Conservation (phyloP, 441 rosid species). For the Melastoma candidum region DNA sequence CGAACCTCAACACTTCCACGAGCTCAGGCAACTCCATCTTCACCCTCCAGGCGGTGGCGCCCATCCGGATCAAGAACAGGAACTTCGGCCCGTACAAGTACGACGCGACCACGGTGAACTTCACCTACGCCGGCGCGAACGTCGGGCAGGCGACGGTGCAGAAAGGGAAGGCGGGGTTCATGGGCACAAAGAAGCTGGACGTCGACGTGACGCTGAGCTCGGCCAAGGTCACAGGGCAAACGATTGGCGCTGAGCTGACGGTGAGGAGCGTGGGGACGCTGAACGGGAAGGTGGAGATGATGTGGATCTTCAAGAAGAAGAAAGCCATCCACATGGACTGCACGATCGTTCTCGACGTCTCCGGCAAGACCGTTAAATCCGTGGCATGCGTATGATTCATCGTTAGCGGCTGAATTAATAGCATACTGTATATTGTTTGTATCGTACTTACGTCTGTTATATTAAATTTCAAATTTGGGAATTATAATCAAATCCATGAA, state of each 20-base stretch:
- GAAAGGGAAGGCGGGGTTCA: too few relatives aligned
- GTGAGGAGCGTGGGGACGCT: constrained; percentile 4
- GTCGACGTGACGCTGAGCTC: constrained; percentile 2
- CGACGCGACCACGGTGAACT: constrained; percentile 12
- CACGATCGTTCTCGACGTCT: background rate
- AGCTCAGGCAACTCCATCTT: background rate
- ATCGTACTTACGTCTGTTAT: too few relatives aligned
- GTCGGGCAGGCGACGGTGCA: constrained; percentile 1
- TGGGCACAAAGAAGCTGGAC: background rate
- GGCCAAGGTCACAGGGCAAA: background rate
- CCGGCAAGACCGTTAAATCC: background rate
- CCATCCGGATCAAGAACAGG: constrained; percentile 15
- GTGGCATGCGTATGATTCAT: constrained; percentile 8
- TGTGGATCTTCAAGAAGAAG: constrained; percentile 14
- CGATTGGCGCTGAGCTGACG: background rate
- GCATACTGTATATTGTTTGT: too few relatives aligned
- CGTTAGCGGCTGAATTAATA: too few relatives aligned
- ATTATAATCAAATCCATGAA: too few relatives aligned
- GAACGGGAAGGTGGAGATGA: constrained; percentile 10
- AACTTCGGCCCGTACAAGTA: constrained; percentile 18
- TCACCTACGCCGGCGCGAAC: background rate
- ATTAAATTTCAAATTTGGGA: too few relatives aligned
- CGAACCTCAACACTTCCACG: constrained; percentile 1
- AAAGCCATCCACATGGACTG: constrained; percentile 11
- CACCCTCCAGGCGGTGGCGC: constrained; percentile 1